Percentiles rank a stretch among this genome's conserved stretches.
Evolutionary conservation across 1,139 yeast genomes (phyloP).

Genomic region (Taiozyma sp.): DNA sequence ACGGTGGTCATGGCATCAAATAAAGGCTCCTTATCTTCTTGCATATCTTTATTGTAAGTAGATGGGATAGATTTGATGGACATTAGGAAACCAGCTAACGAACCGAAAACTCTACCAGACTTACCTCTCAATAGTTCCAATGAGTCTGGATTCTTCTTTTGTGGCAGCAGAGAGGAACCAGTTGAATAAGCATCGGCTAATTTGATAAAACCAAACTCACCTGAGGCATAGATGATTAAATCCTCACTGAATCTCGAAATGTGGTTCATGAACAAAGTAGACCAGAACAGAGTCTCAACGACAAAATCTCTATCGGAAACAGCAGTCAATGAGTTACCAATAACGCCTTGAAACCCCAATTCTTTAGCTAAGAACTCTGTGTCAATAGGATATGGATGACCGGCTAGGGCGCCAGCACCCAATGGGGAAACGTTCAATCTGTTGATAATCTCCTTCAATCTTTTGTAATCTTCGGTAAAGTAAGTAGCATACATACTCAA

Average conservation of each 20-base stretch:
- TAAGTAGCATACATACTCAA: constrained; percentile 91
- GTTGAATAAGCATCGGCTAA: constrained; percentile 98
- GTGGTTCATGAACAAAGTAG: constrained; percentile 92
- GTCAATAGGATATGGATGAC: constrained; percentile 97
- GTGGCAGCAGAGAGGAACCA: constrained; percentile 98
- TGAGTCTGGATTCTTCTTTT: constrained; percentile 97
- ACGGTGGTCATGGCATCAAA: constrained; percentile 89
- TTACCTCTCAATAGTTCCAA: constrained; percentile 93
- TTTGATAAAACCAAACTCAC: constrained; percentile 91
- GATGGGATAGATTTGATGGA: constrained; percentile 94
- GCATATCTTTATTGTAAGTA: constrained; percentile 96
- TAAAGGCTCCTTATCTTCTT: constrained; percentile 97
- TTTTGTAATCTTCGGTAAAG: constrained; percentile 82
- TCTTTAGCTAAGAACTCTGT: constrained; percentile 80
- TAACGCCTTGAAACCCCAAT: constrained; percentile 75
- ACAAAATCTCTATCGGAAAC: constrained; percentile 98
- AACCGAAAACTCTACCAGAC: constrained; percentile 96
- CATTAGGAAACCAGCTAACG: constrained; percentile 93
- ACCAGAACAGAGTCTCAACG: constrained; percentile 96
- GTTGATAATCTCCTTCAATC: constrained; percentile 73
- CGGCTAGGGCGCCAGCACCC: constrained; percentile 98
- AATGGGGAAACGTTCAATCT: constrained; percentile 88
- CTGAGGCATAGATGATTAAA: constrained; percentile 91
- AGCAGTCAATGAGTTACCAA: constrained; percentile 93
- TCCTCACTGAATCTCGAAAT: constrained; percentile 93